Percentiles rank a stretch among this genome's conserved stretches.
Conservation (phyloP, 768 basidiomycete species). For the Collybia sordida region DNA sequence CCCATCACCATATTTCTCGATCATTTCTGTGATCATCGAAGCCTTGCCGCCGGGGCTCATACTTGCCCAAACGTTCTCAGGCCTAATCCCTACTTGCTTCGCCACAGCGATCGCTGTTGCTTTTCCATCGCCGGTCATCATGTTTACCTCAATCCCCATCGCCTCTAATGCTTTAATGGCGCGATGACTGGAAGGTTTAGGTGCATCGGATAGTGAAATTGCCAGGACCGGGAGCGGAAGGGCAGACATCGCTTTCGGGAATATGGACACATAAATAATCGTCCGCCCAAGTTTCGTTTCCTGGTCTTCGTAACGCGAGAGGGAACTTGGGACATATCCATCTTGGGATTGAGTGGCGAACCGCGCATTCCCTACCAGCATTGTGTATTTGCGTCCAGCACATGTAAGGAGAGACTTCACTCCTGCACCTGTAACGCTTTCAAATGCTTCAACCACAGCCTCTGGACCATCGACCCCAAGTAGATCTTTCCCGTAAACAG, state of each 20-base stretch:
- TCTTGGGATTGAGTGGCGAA: slow-evolving; percentile 63
- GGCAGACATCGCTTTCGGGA: slow-evolving; percentile 32
- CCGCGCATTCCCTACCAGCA: slow-evolving; percentile 75
- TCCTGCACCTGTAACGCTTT: slow-evolving; percentile 88
- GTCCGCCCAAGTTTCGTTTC: slow-evolving; percentile 79
- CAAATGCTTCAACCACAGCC: slow-evolving; percentile 69
- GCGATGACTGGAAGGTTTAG: slow-evolving; percentile 81
- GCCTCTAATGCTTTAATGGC: slow-evolving; percentile 77
- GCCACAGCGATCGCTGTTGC: slow-evolving; percentile 88
- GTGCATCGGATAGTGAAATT: slow-evolving; percentile 82
- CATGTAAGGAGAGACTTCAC: slow-evolving; percentile 69
- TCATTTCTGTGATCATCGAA: slow-evolving; percentile 75
- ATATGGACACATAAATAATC: slow-evolving; percentile 82
- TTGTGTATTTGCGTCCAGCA: slow-evolving; percentile 48
- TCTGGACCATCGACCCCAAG: slow-evolving; percentile 48
- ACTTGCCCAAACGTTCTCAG: slow-evolving; percentile 83
- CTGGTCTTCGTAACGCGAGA: slow-evolving; percentile 64
- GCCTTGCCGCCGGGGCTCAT: slow-evolving; percentile 98
- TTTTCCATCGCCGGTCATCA: slow-evolving; percentile 94
- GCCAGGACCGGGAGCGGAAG: slow-evolving; percentile 67
- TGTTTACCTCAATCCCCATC: slow-evolving; percentile 91
- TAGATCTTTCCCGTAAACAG: slow-evolving; percentile 72
- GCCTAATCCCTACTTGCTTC: slow-evolving; percentile 81
- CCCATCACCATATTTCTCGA: slow-evolving; percentile 66
- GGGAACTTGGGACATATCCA: slow-evolving; percentile 53